These are phyloP conservation scores for Fusarium sororula DNA, from an alignment of 2,329 filamentous ascomycete genomes.

Conservation along the genomic window DNA sequence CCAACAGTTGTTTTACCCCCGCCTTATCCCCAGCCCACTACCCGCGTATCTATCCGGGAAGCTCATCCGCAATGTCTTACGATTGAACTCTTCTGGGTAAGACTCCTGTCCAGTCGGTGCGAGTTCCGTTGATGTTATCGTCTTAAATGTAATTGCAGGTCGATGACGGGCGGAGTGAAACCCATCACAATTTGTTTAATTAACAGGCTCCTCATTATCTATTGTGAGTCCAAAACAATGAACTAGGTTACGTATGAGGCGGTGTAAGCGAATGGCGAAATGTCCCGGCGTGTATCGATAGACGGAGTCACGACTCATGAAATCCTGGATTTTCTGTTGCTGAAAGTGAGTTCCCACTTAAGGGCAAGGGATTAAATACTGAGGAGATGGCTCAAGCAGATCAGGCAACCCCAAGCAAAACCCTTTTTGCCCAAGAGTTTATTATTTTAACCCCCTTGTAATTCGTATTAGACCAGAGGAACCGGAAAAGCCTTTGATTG, in stretches of 20 bases:
- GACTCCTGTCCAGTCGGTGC: too few species aligned
- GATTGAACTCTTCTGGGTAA: background rate
- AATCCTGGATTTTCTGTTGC: too few species aligned
- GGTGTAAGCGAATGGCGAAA: background rate
- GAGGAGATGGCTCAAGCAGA: background rate
- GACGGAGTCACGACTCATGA: background rate
- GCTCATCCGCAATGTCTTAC: background rate
- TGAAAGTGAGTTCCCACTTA: background rate
- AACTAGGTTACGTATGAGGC: background rate
- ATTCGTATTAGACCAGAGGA: background rate
- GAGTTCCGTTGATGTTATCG: background rate
- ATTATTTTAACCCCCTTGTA: too few species aligned
- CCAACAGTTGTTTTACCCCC: background rate
- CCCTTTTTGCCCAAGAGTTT: background rate
- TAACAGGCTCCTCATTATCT: background rate
- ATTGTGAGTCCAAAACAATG: fast-evolving
- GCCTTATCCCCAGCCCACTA: background rate
- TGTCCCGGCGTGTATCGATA: background rate
- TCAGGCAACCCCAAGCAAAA: background rate
- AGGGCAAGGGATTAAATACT: background rate
- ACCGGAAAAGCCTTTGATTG: background rate
- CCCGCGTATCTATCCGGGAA: background rate
- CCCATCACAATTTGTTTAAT: background rate
- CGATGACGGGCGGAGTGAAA: fast-evolving
- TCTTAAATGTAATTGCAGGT: background rate